Evolutionary conservation across 2,329 filamentous ascomycete genomes (phyloP).

Genomic region (Colletotrichum cordylinicola): DNA sequence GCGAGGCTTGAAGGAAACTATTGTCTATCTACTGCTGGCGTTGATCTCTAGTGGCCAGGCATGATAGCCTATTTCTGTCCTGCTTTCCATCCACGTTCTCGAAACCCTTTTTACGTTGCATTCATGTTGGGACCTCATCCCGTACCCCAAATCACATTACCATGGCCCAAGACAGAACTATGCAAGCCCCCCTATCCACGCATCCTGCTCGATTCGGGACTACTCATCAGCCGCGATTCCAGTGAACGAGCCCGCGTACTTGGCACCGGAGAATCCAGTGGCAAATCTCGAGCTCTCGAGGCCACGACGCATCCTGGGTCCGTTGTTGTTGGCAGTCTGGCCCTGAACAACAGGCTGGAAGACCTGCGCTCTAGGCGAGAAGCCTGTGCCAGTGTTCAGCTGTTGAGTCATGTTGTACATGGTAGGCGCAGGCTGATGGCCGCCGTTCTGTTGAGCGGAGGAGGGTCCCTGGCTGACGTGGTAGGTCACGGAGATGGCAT

Average conservation of each 20-base stretch:
- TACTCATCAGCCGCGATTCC: not conserved
- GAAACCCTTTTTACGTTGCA: not conserved
- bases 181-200: not conserved
- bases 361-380: not conserved
- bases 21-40: not conserved
- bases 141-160: not conserved
- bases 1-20: not conserved
- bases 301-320: not conserved
- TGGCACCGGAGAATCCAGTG: not conserved
- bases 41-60: not conserved
- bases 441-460: not conserved
- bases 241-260: slow-evolving; percentile 10
- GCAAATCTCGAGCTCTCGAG: slow-evolving; percentile 10
- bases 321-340: not conserved
- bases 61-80: not conserved
- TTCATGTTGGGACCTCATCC: not conserved
- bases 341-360: not conserved
- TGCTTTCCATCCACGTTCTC: not conserved
- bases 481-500: slow-evolving; percentile 10
- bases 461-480: not conserved
- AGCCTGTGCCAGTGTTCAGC: not conserved
- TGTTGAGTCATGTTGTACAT: not conserved
- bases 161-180: not conserved
- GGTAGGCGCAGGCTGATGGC: not conserved
- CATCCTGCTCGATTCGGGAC: not conserved